These are phyloP conservation scores for bread wheat (Triticum aestivum) DNA, from an alignment of 176 grass and related monocot species.

Conservation along the genomic window IWGSC_CS_RefSeq_v2.1 NC_057799.1:502503484-502503983, in stretches of 20 bases:
- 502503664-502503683: background rate
- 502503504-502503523: background rate
- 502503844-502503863: background rate
- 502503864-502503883: background rate
- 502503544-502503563: background rate
- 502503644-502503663: background rate
- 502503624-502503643: background rate
- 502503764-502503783: background rate
- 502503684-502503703: background rate
- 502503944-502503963: background rate
- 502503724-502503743: background rate
- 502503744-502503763: background rate
- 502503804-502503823: background rate
- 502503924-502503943: background rate
- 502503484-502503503: background rate
- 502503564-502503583: background rate
- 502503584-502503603: background rate
- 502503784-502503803: background rate
- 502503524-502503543: background rate
- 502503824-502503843: background rate
- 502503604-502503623: background rate
- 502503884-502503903: too few relatives aligned
- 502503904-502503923: background rate
- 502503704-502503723: background rate
- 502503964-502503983: background rate